Conservation (phyloP, 331 rosid genomes). For the Malus hybrid region DNA sequence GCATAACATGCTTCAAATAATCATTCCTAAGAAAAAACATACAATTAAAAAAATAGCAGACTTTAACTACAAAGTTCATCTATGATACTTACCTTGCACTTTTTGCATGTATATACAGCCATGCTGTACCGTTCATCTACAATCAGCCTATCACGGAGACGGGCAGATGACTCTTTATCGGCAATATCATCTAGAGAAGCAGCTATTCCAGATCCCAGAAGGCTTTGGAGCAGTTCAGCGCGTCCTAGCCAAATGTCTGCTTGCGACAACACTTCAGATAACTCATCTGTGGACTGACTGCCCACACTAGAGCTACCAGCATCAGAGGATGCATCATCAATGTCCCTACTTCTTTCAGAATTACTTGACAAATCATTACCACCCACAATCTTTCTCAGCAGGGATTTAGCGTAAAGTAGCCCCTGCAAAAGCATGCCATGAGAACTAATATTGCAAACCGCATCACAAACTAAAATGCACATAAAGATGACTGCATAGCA, state of each 20-base stretch:
- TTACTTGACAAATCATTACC: slow-evolving; percentile 52
- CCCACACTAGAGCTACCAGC: slow-evolving; percentile 96
- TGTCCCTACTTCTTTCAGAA: slow-evolving; percentile 61
- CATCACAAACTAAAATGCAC: slow-evolving; percentile 12
- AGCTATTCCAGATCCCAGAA: slow-evolving; percentile 94
- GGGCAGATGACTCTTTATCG: slow-evolving; percentile 82
- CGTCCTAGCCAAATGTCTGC: slow-evolving; percentile 84
- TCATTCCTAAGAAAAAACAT: neutral
- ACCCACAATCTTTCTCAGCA: slow-evolving; percentile 81
- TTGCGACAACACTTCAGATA: slow-evolving; percentile 70
- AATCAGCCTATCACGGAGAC: slow-evolving; percentile 89
- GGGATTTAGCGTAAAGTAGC: slow-evolving; percentile 66
- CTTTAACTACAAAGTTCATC: slow-evolving; percentile 5
- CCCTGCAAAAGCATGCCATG: slow-evolving; percentile 52
- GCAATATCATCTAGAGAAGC: slow-evolving; percentile 95
- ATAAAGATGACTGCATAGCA: slow-evolving; percentile 13
- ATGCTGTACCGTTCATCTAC: slow-evolving; percentile 89
- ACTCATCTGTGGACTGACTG: slow-evolving; percentile 85
- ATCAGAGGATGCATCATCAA: slow-evolving; percentile 88
- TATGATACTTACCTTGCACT: slow-evolving; percentile 72
- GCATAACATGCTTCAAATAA: slow-evolving; percentile 13
- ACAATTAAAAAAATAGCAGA: slow-evolving; percentile 9
- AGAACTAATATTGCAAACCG: slow-evolving; percentile 4
- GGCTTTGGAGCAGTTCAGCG: slow-evolving; percentile 97
- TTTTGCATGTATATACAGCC: slow-evolving; percentile 95